Evolutionary conservation across 805 yeast species (phyloP).

Genomic region (Cyberlindnera subsufficiens): DNA sequence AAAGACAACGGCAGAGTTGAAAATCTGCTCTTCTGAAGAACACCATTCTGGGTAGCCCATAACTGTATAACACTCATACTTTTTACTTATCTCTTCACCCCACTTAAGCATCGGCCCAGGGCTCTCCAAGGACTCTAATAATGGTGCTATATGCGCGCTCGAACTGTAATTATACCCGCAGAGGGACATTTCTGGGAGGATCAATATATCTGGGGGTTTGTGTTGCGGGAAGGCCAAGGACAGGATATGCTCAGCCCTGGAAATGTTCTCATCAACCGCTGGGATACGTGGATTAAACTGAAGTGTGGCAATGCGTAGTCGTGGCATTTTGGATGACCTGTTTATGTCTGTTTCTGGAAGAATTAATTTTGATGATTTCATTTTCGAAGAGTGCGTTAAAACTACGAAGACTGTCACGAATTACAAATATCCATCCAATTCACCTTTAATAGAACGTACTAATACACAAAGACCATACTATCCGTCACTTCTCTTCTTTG

Average conservation of each 20-base stretch:
- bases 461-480: not conserved
- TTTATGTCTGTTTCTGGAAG: no score
- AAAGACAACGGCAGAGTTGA: slow-evolving; percentile 68
- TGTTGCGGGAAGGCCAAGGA: slow-evolving; percentile 17
- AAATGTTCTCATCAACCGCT: slow-evolving; percentile 45
- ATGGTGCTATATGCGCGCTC: slow-evolving; percentile 46
- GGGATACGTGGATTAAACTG: slow-evolving; percentile 68
- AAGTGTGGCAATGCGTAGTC: slow-evolving; percentile 53
- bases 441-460: not conserved
- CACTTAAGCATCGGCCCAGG: slow-evolving; percentile 47
- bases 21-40: slow-evolving; percentile 28
- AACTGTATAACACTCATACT: slow-evolving; percentile 57
- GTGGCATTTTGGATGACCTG: slow-evolving; percentile 1
- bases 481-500: slow-evolving; percentile 4
- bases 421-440: no score
- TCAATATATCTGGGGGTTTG: slow-evolving; percentile 52
- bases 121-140: slow-evolving; percentile 38
- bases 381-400: no score
- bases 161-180: slow-evolving; percentile 73
- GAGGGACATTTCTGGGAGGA: slow-evolving; percentile 79
- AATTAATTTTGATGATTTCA: no score
- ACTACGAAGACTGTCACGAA: no score
- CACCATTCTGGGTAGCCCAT: slow-evolving; percentile 75
- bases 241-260: slow-evolving; percentile 33
- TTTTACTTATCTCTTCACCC: slow-evolving; percentile 48